Percentiles rank a stretch among this genome's conserved stretches.
Evolutionary conservation across 2,329 filamentous ascomycete species (phyloP).

Genomic region (Fusarium sp.): DNA sequence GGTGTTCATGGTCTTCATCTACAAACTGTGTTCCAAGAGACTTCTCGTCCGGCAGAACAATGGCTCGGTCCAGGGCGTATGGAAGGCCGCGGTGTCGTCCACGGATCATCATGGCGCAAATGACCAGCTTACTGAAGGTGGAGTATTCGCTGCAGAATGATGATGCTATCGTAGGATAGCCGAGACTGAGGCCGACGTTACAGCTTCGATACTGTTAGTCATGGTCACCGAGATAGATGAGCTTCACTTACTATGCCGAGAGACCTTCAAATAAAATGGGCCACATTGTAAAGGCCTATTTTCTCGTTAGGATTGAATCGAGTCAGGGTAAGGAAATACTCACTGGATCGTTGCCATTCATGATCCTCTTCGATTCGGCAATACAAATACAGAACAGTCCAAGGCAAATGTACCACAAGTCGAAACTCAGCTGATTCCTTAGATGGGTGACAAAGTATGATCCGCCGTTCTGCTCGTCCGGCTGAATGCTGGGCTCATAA

Average conservation of each 20-base stretch:
- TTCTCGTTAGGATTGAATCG: background rate
- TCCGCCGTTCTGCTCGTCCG: conserved; percentile 44
- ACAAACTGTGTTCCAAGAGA: conserved; percentile 23
- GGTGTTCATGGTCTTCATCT: conserved; percentile 25
- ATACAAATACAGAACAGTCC: conserved; percentile 53
- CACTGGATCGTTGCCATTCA: conserved; percentile 42
- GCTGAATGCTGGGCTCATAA: conserved; percentile 53
- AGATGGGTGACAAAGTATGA: conserved; percentile 51
- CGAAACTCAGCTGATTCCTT: conserved; percentile 55
- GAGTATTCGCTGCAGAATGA: conserved; percentile 49
- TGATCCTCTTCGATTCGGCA: conserved; percentile 43
- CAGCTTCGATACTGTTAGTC: conserved; percentile 40
- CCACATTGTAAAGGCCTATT: conserved; percentile 47
- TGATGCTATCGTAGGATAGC: conserved; percentile 45
- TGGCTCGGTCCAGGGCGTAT: conserved; percentile 50
- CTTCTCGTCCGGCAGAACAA: conserved; percentile 47
- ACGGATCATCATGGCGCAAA: conserved; percentile 54
- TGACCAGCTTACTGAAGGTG: conserved; percentile 50
- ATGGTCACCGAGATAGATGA: no score
- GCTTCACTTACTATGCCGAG: conserved; percentile 48
- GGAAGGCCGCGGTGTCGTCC: conserved; percentile 52
- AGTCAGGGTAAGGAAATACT: background rate
- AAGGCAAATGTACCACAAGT: conserved; percentile 56
- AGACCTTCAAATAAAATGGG: conserved; percentile 51
- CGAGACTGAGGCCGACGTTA: conserved; percentile 52